These are phyloP conservation scores for Globisporangium camurandrum DNA, from an alignment of 352 stramenopile genomes.

Conservation along the genomic window DNA sequence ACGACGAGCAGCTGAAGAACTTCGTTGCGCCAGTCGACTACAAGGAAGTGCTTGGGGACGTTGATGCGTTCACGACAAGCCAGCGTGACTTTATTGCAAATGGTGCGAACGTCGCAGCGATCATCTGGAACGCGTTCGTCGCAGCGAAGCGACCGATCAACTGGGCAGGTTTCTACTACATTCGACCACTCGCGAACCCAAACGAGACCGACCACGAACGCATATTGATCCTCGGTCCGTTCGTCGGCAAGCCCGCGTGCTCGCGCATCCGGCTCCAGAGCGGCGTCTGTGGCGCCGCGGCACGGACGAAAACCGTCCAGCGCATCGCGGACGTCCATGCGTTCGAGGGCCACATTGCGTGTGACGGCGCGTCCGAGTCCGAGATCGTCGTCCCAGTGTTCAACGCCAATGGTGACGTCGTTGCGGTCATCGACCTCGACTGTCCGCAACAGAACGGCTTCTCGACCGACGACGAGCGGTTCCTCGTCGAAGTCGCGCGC, in stretches of 20 bases:
- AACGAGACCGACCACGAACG: slow-evolving; percentile 42
- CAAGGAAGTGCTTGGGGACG: slow-evolving; percentile 48
- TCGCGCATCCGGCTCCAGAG: slow-evolving; percentile 70
- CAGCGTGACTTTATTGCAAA: slow-evolving; percentile 80
- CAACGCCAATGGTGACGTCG: slow-evolving; percentile 46
- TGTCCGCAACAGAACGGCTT: slow-evolving; percentile 66
- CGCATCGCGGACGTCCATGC: slow-evolving; percentile 66
- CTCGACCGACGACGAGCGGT: slow-evolving; percentile 58
- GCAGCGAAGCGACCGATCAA: slow-evolving; percentile 59
- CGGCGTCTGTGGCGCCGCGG: slow-evolving; percentile 64
- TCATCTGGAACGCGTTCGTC: slow-evolving; percentile 78
- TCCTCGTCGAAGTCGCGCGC: slow-evolving; percentile 48
- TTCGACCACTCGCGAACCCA: slow-evolving; percentile 50
- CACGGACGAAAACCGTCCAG: slow-evolving; percentile 58
- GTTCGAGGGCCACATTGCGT: slow-evolving; percentile 79
- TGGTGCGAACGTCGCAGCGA: slow-evolving; percentile 67
- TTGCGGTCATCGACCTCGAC: slow-evolving; percentile 77
- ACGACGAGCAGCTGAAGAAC: slow-evolving; percentile 38
- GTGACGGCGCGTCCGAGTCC: slow-evolving; percentile 69
- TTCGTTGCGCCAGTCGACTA: slow-evolving; percentile 58
- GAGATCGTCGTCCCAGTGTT: slow-evolving; percentile 77
- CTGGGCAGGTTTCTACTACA: slow-evolving; percentile 80
- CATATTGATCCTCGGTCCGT: slow-evolving; percentile 70
- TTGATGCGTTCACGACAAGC: slow-evolving; percentile 50
- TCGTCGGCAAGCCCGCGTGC: slow-evolving; percentile 78